These are phyloP conservation scores for Taphrina flavorubra DNA, from an alignment of 1,139 yeast species.

Conservation along the genomic window DNA sequence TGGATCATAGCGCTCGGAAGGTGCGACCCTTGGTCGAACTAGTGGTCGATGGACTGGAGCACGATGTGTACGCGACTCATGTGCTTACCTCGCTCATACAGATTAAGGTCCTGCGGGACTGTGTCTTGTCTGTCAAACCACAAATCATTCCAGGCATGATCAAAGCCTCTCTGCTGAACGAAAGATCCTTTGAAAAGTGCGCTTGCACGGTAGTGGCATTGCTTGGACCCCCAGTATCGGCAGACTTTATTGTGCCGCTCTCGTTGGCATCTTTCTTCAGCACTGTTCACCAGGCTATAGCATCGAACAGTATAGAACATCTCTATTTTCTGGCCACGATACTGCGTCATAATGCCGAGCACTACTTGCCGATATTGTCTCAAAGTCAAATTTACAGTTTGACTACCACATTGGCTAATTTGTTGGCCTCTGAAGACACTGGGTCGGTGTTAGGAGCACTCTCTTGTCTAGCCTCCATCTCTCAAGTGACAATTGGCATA, in stretches of 20 bases:
- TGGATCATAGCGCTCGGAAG: background rate
- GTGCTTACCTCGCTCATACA: background rate
- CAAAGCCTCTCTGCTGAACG: conserved; percentile 14
- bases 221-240: conserved; percentile 4
- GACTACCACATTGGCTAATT: conserved; percentile 24
- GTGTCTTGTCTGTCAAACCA: conserved; percentile 5
- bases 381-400: conserved; percentile 10
- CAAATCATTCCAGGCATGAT: conserved; percentile 4
- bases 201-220: conserved; percentile 4
- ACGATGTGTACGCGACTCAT: conserved; percentile 8
- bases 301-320: background rate
- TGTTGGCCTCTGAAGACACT: conserved; percentile 3
- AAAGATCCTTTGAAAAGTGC: conserved; percentile 23
- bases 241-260: conserved; percentile 6
- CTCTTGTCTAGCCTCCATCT: conserved; percentile 27
- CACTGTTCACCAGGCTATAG: conserved; percentile 7
- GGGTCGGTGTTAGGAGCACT: conserved; percentile 13
- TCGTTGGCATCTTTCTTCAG: background rate
- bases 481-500: background rate
- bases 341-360: conserved; percentile 9
- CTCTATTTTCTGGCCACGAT: conserved; percentile 12
- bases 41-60: conserved; percentile 10
- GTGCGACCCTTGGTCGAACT: conserved; percentile 10
- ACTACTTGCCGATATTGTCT: background rate
- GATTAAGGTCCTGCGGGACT: background rate